A percentile compares a stretch with the other conserved stretches of the same genome.
Evolutionary conservation across 345 rosid species (phyloP).

Genomic region (Rhizophora apiculata): DNA sequence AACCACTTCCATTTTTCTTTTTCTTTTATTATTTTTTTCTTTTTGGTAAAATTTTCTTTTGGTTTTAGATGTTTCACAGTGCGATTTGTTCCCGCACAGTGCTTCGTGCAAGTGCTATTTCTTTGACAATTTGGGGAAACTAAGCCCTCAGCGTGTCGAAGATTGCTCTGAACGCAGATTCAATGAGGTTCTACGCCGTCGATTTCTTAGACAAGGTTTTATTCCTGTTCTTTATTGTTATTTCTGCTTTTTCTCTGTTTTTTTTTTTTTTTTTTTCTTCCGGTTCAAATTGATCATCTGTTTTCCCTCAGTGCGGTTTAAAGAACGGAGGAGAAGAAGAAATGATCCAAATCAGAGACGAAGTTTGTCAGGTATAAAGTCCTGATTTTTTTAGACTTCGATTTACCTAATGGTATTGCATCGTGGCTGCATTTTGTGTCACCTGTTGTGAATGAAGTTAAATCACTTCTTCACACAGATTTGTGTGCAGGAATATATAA

Average conservation of each 20-base stretch:
- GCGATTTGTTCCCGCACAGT: constrained; percentile 55
- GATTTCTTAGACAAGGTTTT: constrained; percentile 79
- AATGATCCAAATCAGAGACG: constrained; percentile 30
- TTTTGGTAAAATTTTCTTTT: background rate
- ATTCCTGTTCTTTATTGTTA: background rate
- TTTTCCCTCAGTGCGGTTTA: constrained; percentile 51
- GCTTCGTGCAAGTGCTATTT: constrained; percentile 86
- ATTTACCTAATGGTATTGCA: background rate
- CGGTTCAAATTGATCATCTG: constrained; percentile 7
- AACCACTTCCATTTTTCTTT: background rate
- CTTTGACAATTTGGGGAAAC: constrained; percentile 72
- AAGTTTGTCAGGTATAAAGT: constrained; percentile 39
- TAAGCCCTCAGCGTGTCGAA: constrained; percentile 31
- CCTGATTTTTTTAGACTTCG: background rate
- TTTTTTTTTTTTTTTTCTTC: background rate
- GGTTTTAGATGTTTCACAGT: constrained; percentile 45
- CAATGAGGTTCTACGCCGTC: constrained; percentile 60
- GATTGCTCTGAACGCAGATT: constrained; percentile 53
- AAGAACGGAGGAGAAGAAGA: constrained; percentile 36
- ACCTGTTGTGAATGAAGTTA: too few species aligned
- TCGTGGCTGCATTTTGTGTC: background rate
- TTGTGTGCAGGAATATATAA: too few species aligned
- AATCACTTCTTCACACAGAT: background rate
- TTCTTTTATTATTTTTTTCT: background rate
- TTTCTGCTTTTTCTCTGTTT: background rate